phyloP scores from a whole-genome alignment of 805 yeast species.

The Candida ficus region DNA sequence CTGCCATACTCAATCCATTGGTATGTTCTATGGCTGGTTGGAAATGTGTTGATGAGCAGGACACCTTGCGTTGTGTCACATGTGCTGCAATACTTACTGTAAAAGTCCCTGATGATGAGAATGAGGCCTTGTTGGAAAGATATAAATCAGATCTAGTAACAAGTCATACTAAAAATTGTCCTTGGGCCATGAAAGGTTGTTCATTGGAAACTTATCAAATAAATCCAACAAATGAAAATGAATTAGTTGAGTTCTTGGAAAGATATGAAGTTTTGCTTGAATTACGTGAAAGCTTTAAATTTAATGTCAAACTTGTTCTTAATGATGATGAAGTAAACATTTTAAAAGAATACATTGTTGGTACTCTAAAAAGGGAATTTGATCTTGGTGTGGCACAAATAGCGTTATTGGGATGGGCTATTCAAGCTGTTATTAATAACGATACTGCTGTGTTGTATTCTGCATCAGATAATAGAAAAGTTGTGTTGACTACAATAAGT shows the following conservation, averaged over 20 bases:
- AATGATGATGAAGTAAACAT: background rate
- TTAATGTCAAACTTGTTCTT: background rate
- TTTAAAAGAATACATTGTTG: background rate
- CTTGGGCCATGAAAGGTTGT: constrained; percentile 1
- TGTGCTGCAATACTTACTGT: background rate
- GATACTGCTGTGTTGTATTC: constrained; percentile 1
- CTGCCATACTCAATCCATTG: no score
- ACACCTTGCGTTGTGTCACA: background rate
- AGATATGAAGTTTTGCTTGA: background rate
- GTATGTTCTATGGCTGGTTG: no score
- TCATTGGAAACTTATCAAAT: constrained; percentile 1
- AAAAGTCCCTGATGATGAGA: background rate
- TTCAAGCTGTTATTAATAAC: background rate
- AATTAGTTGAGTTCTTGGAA: background rate
- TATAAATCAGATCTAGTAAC: background rate
- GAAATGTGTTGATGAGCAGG: background rate
- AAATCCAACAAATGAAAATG: background rate
- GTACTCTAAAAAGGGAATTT: no score
- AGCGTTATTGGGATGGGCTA: constrained; percentile 1
- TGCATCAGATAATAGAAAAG: constrained; percentile 3
- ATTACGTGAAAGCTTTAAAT: background rate
- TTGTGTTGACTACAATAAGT: background rate
- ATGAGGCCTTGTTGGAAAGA: background rate
- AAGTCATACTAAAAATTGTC: constrained; percentile 4
- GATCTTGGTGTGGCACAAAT: background rate